These are phyloP conservation scores for Zasmidium cellare DNA, from an alignment of 2,329 filamentous ascomycete genomes.

Conservation along the genomic window DNA sequence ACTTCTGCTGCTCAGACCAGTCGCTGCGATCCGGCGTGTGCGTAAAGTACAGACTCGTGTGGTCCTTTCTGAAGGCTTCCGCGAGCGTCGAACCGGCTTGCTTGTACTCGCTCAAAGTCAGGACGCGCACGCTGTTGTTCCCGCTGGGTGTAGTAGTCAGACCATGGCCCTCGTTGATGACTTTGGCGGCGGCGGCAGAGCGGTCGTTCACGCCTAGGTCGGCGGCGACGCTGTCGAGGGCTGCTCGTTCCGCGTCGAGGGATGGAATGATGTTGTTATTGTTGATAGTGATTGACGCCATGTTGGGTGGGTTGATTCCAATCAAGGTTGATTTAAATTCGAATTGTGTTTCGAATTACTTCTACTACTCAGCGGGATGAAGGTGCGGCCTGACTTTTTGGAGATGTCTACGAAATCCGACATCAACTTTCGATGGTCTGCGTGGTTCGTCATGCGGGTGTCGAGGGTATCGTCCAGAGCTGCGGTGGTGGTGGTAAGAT, in stretches of 20 bases:
- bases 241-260: conserved; percentile 35
- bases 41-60: conserved; percentile 72
- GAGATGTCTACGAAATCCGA: conserved; percentile 39
- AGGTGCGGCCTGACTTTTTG: conserved; percentile 49
- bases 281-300: conserved; percentile 28
- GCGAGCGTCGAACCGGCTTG: conserved; percentile 71
- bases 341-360: conserved; percentile 30
- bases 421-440: conserved; percentile 28
- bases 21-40: conserved; percentile 66
- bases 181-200: conserved; percentile 12
- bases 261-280: background rate
- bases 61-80: conserved; percentile 74
- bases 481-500: background rate
- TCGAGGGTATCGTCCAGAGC: background rate
- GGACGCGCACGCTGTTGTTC: conserved; percentile 57
- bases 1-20: conserved; percentile 67
- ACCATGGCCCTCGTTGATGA: conserved; percentile 10
- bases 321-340: conserved; percentile 29
- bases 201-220: conserved; percentile 11
- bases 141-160: conserved; percentile 32
- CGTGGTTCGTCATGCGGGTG: conserved; percentile 12
- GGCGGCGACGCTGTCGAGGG: conserved; percentile 33
- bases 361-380: conserved; percentile 46
- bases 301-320: conserved; percentile 21
- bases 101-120: conserved; percentile 67